Conservation (phyloP, 1,284 basidiomycete genomes). For the Sporisorium graminicola region DNA sequence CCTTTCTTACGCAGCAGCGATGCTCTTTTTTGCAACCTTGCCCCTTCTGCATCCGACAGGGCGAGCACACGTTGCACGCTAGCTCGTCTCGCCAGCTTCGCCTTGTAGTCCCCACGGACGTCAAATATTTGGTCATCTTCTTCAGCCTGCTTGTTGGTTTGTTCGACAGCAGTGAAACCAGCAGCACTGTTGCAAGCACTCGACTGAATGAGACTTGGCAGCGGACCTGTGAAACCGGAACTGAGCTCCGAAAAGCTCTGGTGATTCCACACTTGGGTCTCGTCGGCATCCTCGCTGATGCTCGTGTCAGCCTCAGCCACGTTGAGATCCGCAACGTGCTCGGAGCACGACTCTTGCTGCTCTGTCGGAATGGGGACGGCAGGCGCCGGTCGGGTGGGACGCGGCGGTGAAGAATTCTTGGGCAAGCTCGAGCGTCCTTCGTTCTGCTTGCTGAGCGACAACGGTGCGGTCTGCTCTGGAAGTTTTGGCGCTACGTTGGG, state of each 20-base stretch:
- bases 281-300: constrained; percentile 20
- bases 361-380: background rate
- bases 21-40: constrained; percentile 13
- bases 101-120: background rate
- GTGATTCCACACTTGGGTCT: constrained; percentile 16
- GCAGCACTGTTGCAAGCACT: background rate
- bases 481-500: background rate
- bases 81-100: constrained; percentile 8
- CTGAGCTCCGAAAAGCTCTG: constrained; percentile 26
- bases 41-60: constrained; percentile 18
- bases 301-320: constrained; percentile 16
- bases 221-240: constrained; percentile 7
- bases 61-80: constrained; percentile 42
- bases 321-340: background rate
- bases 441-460: background rate
- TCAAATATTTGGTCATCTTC: background rate
- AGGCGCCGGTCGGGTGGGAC: constrained; percentile 19
- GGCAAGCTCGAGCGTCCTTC: background rate
- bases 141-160: background rate
- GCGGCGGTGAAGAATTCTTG: constrained; percentile 11
- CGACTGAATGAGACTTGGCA: constrained; percentile 25
- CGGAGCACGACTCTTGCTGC: background rate
- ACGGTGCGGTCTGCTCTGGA: background rate
- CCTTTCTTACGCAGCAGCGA: constrained; percentile 16
- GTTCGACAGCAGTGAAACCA: background rate